Evolutionary conservation across 192 early-diverging fungal genomes (phyloP).

Genomic region (Entomortierella lignicola): DNA sequence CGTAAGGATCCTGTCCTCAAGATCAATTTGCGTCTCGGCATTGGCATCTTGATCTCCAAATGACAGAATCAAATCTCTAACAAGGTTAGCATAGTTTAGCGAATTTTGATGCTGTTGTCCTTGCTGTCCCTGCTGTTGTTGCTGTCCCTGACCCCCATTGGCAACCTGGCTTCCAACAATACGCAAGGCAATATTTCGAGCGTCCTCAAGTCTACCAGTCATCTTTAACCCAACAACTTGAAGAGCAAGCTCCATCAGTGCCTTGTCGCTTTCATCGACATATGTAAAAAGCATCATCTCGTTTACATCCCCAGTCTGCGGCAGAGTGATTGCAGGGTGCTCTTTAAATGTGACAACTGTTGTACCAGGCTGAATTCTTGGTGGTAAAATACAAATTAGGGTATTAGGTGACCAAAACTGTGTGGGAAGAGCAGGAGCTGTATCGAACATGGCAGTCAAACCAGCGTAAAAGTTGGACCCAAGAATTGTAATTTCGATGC

Average conservation of each 20-base stretch:
- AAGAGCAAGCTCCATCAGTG: conserved; percentile 90
- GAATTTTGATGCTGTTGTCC: conserved; percentile 43
- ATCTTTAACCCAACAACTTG: conserved; percentile 89
- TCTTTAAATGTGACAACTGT: conserved; percentile 74
- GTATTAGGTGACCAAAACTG: conserved; percentile 84
- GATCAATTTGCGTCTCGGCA: conserved; percentile 52
- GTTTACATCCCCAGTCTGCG: conserved; percentile 16
- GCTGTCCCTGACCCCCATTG: conserved; percentile 28
- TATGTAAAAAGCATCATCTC: conserved; percentile 57
- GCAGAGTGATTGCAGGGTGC: conserved; percentile 54
- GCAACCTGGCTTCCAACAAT: conserved; percentile 64
- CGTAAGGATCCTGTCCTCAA: conserved; percentile 52
- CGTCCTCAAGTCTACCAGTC: conserved; percentile 82
- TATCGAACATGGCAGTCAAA: conserved; percentile 79
- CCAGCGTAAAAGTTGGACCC: conserved; percentile 86
- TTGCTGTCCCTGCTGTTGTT: conserved; percentile 22
- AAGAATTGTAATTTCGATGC: conserved; percentile 84
- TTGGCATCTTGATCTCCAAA: conserved; percentile 58
- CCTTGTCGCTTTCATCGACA: conserved; percentile 81
- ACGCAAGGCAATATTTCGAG: conserved; percentile 77
- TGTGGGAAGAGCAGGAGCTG: conserved; percentile 74
- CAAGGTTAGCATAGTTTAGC: conserved; percentile 20
- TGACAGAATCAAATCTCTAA: conserved; percentile 48
- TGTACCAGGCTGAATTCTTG: conserved; percentile 75
- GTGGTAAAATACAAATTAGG: conserved; percentile 87